These are phyloP conservation scores for Aspergillus egyptiacus DNA, from an alignment of 495 filamentous ascomycete species.

Conservation along the genomic window DNA sequence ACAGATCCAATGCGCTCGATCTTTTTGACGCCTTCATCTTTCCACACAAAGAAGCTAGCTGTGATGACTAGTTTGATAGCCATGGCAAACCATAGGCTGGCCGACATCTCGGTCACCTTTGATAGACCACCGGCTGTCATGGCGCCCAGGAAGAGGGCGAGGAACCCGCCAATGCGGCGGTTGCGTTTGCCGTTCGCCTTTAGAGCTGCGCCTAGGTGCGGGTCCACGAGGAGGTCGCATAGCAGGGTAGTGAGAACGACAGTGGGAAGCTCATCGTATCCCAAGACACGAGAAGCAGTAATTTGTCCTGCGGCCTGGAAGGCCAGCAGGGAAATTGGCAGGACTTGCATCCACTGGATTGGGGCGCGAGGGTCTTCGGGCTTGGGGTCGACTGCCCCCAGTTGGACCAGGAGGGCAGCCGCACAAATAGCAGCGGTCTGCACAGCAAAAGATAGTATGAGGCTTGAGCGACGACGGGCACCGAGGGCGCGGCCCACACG, in stretches of 20 bases:
- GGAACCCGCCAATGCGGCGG: constrained; percentile 27
- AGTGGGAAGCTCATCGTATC: constrained; percentile 62
- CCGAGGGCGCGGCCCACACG: constrained; percentile 24
- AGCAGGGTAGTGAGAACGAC: constrained; percentile 64
- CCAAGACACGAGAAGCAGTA: constrained; percentile 51
- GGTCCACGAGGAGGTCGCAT: constrained; percentile 49
- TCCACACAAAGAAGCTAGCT: constrained; percentile 30
- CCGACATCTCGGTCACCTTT: constrained; percentile 24
- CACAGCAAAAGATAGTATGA: constrained; percentile 49
- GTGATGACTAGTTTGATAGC: constrained; percentile 31
- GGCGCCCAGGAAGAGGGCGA: constrained; percentile 33
- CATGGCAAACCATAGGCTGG: constrained; percentile 36
- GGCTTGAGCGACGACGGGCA: constrained; percentile 41
- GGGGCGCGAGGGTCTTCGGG: constrained; percentile 32
- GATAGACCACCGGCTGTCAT: constrained; percentile 36
- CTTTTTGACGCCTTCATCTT: constrained; percentile 14
- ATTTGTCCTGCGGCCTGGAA: constrained; percentile 70
- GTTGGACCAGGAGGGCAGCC: constrained; percentile 49
- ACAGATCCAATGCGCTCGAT: constrained; percentile 5
- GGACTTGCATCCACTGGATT: constrained; percentile 32
- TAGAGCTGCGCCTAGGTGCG: constrained; percentile 19
- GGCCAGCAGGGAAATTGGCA: constrained; percentile 52
- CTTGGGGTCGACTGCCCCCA: constrained; percentile 28
- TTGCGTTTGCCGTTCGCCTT: constrained; percentile 31
- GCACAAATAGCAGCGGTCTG: constrained; percentile 49